These are phyloP conservation scores for Boletus sp. DNA, from an alignment of 768 basidiomycete species.

Conservation along the genomic window DNA sequence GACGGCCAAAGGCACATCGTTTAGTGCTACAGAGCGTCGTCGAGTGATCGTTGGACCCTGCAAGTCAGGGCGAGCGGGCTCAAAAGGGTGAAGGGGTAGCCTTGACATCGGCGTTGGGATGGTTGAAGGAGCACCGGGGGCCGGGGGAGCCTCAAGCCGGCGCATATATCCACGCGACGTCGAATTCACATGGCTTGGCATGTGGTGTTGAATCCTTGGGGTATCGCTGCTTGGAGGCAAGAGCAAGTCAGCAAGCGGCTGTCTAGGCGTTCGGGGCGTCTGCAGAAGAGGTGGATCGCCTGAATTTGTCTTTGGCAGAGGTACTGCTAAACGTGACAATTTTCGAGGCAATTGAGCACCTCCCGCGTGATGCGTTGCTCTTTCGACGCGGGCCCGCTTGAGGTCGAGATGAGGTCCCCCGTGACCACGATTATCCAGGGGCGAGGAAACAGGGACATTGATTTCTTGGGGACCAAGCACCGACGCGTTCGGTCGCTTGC, in stretches of 20 bases:
- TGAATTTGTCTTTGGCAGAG: background rate
- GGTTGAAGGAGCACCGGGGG: background rate
- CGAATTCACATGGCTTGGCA: background rate
- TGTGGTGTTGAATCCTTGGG: background rate
- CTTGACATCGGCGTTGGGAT: background rate
- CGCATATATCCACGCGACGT: slow-evolving; percentile 14
- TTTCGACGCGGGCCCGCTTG: slow-evolving; percentile 19
- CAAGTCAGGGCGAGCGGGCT: background rate
- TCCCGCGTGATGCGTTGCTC: background rate
- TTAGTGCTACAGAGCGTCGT: background rate
- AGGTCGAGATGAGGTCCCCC: background rate
- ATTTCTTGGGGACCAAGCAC: background rate
- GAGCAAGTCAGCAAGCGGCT: slow-evolving; percentile 19
- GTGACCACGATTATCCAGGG: slow-evolving; percentile 2
- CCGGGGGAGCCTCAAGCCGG: background rate
- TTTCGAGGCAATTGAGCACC: slow-evolving; percentile 5
- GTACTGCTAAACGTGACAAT: slow-evolving; percentile 6
- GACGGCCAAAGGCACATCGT: background rate
- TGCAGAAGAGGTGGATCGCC: background rate
- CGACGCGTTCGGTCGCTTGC: background rate
- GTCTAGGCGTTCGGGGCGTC: slow-evolving; percentile 17
- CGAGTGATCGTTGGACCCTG: background rate
- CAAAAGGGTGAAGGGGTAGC: background rate
- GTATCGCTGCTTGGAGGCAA: background rate
- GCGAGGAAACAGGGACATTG: slow-evolving; percentile 5